A percentile compares a stretch with the other conserved stretches of the same genome.
These are phyloP conservation scores for Cordyceps cateniannulata DNA, from an alignment of 2,329 filamentous ascomycete genomes.

Conservation along the genomic window DNA sequence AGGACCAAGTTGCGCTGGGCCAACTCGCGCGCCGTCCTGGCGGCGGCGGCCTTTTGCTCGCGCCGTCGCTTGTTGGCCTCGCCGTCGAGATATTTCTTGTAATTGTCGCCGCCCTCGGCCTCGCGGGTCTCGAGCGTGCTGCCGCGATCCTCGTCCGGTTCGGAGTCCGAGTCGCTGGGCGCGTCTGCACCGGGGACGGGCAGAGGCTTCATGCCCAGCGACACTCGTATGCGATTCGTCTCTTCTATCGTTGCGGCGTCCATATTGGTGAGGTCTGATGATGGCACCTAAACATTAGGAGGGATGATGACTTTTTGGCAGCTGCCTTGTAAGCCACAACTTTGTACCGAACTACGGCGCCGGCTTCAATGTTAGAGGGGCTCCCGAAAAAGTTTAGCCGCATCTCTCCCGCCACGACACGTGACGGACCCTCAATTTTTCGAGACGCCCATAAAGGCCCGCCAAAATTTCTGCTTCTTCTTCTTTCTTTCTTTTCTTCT, in stretches of 20 bases:
- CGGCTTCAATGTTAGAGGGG: not conserved
- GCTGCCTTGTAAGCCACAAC: constrained; percentile 9
- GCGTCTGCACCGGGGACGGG: constrained; percentile 65
- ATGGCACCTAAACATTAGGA: not conserved
- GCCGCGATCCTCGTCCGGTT: constrained; percentile 58
- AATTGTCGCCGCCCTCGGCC: constrained; percentile 69
- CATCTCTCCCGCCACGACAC: constrained; percentile 15
- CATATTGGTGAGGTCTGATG: constrained; percentile 31
- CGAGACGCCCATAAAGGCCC: constrained; percentile 18
- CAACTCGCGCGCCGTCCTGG: constrained; percentile 81
- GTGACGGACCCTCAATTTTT: constrained; percentile 12
- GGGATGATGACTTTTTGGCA: not conserved
- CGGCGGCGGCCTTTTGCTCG: constrained; percentile 71
- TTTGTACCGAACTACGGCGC: not conserved
- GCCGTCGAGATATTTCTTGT: constrained; percentile 55
- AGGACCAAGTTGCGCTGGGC: constrained; percentile 70
- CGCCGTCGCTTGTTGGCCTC: constrained; percentile 72
- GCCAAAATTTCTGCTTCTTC: constrained; percentile 28
- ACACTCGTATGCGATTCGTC: constrained; percentile 84
- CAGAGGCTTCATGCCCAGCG: constrained; percentile 83
- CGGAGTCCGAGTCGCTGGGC: constrained; percentile 42
- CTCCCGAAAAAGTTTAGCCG: constrained; percentile 1
- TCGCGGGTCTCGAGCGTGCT: constrained; percentile 81
- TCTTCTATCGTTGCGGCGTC: constrained; percentile 78
- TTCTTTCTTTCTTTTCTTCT: constrained; percentile 29